A percentile compares a stretch with the other conserved stretches of the same genome.
Evolutionary conservation across 768 basidiomycete species (phyloP).

Genomic region (Pulveroboletus ravenelii): DNA sequence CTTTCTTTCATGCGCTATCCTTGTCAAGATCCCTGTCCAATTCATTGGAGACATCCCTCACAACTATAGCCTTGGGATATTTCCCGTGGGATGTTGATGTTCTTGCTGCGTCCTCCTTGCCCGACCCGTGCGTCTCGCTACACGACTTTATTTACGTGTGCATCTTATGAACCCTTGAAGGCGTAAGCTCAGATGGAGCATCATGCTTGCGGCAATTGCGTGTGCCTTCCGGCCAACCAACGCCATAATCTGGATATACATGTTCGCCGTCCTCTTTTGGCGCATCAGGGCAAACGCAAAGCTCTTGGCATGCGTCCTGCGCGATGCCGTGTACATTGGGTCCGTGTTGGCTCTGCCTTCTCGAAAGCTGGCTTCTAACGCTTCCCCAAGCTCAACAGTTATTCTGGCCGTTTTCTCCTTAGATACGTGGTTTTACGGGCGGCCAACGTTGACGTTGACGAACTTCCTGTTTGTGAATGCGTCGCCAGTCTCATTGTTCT

Average conservation of each 20-base stretch:
- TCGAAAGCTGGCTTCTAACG: conserved; percentile 6
- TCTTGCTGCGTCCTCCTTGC: conserved; percentile 25
- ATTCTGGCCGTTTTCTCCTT: conserved; percentile 36
- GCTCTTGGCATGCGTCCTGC: conserved; percentile 32
- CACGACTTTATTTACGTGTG: neutral
- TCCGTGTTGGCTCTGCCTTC: conserved; percentile 28
- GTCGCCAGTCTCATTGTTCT: conserved; percentile 85
- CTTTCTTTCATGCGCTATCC: conserved; percentile 81
- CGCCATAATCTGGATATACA: conserved; percentile 76
- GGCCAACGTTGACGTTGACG: conserved; percentile 64
- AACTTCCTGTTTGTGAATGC: conserved; percentile 84
- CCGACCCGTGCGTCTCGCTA: conserved; percentile 16
- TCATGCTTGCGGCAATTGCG: conserved; percentile 67
- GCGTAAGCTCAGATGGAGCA: conserved; percentile 27
- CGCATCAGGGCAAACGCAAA: conserved; percentile 36
- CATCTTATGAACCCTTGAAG: conserved; percentile 35
- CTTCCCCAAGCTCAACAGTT: conserved; percentile 16
- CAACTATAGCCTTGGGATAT: conserved; percentile 66
- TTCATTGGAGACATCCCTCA: conserved; percentile 85
- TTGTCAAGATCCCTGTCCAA: conserved; percentile 89
- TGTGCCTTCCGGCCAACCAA: conserved; percentile 88
- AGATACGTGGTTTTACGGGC: conserved; percentile 71
- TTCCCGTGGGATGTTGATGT: conserved; percentile 69
- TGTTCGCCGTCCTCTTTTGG: conserved; percentile 59
- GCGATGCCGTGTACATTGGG: conserved; percentile 43